Base-by-base conservation (phyloP, 2,329 filamentous ascomycete species). In the Septoria linicola region DNA sequence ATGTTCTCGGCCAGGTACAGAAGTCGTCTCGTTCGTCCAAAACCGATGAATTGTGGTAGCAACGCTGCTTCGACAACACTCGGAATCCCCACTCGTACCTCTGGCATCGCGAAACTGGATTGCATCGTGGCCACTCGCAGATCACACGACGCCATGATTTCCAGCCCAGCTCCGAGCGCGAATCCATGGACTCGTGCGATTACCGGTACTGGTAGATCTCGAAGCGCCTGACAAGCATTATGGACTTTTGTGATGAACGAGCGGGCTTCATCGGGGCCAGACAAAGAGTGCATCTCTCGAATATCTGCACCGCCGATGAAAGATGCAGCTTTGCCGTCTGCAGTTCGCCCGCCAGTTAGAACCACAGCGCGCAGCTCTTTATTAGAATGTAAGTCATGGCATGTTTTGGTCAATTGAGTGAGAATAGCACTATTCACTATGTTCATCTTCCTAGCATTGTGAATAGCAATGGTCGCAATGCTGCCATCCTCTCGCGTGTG, bases 31-130 rank as follows among this genome's bases (percentile, higher is more conserved):
- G 69, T 67, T 13, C 69, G 60, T 1, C 69, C 70, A 62, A 68
- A 68, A 1, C 70, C 70, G 39, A 72, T 70, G 30, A 71, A 54
- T 1, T 64, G 62, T 13, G 70, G 68, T 10, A 72, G 53, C 5
- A 71, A 50, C 3, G 68, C 68, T 5, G 70, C 68, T 59, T 72
- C 68, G 16, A 73, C 67, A 1, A 72, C 70, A 27, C 65, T 68
- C 2, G 70, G 70, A 3, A 72, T 66, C 0, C 70, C 70, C 11
- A 72, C 59, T 25, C 55, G 59, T 10, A 72, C 68, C 55, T 72
- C 70, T 1, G 71, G 70, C 70, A 73, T 73, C 1, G 65, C 70
- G 54, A 73, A 70, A 3, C 61, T 55, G 7, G 66, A 66, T 16
- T 54, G 51, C 35, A 49, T 44, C 8, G 64, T 69, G 1, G 68